These are phyloP conservation scores for Eragrostis nindensis DNA, from an alignment of 176 grass and related monocot genomes.

Conservation along the genomic window DNA sequence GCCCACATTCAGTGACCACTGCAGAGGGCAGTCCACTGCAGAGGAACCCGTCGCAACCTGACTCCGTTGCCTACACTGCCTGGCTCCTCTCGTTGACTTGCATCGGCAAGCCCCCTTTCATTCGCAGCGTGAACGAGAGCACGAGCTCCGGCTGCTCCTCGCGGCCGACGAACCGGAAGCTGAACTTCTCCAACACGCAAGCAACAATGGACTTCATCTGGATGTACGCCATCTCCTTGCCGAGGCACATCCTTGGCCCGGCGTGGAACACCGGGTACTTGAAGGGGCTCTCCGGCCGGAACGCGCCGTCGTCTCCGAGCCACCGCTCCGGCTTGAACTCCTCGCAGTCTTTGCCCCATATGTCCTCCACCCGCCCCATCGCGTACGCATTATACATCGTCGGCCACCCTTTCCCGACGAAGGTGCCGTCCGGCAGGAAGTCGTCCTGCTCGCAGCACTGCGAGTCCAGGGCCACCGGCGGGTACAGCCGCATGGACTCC, in stretches of 20 bases:
- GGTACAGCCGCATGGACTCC: slow-evolving; percentile 47
- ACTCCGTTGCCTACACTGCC: background rate
- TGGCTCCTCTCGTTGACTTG: background rate
- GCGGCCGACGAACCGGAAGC: too few species aligned
- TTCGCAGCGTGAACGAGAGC: background rate
- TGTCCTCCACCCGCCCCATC: slow-evolving; percentile 28
- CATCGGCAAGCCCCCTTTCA: background rate
- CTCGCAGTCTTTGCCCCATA: slow-evolving; percentile 39
- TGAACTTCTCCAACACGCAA: too few species aligned
- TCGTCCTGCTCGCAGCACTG: slow-evolving; percentile 31
- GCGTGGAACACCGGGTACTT: slow-evolving; percentile 43
- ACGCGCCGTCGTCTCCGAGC: slow-evolving; percentile 34
- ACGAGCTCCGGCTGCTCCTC: too few species aligned
- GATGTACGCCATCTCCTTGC: slow-evolving; percentile 48
- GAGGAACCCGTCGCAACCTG: too few species aligned
- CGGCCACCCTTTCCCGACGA: slow-evolving; percentile 37
- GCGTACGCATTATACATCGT: slow-evolving; percentile 33
- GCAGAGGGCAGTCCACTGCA: too few species aligned
- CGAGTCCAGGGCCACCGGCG: slow-evolving; percentile 31
- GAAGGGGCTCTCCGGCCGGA: slow-evolving; percentile 35
- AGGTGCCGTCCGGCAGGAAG: slow-evolving; percentile 38
- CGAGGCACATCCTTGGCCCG: slow-evolving; percentile 51
- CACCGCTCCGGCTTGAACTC: slow-evolving; percentile 50
- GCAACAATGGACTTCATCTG: too few species aligned
- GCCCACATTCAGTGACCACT: too few species aligned